Evolutionary conservation across 1,284 basidiomycete genomes (phyloP), one percentile per base, ranked within the genome.

Genomic region (Bjerkandera adusta): DNA sequence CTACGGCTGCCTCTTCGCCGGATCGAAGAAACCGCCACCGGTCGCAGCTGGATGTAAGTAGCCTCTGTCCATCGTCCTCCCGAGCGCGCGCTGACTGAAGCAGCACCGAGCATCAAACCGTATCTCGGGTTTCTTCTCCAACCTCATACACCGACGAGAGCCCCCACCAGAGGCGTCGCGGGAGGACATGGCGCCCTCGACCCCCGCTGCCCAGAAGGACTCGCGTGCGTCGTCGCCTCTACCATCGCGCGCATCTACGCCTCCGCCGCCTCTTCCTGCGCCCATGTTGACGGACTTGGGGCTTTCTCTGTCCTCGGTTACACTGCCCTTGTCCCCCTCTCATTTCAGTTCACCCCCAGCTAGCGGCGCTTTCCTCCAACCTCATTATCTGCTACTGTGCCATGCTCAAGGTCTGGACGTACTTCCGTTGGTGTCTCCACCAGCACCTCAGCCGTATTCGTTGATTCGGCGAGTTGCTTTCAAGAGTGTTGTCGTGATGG

Each of bases 401-500:
- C 89, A 91, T 59, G 71, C 83, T 2, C 89, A 91, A 66, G 88
- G 88, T 36, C 68, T 91, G 37, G 88, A 91, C 63, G 85, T 91
- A 3, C 68, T 91, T 20, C 85, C 88, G 2, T 69, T 91, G 21
- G 63, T 76, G 13, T 81, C 81, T 1, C 87, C 88, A 0, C 88
- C 87, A 4, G 72, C 79, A 12, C 73, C 75, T 5, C 83, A 85
- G 57, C 85, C 89, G 8, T 90, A 88, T 64, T 81, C 89, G 5
- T 73, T 91, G 33, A 82, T 91, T 16, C 78, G 88, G 22, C 75
- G 88, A 43, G 86, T 89, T 35, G 74, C 76, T 34, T 91, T 91
- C 67, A 90, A 89, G 61, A 81, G 77, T 48, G 82, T 91, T n/a
- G 85, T 91, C 1, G 82, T 91, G 13, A 91, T 91, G 88, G 89